Evolutionary conservation across 2,329 filamentous ascomycete genomes (phyloP).

Genomic region (Xylariaceae sp.): DNA sequence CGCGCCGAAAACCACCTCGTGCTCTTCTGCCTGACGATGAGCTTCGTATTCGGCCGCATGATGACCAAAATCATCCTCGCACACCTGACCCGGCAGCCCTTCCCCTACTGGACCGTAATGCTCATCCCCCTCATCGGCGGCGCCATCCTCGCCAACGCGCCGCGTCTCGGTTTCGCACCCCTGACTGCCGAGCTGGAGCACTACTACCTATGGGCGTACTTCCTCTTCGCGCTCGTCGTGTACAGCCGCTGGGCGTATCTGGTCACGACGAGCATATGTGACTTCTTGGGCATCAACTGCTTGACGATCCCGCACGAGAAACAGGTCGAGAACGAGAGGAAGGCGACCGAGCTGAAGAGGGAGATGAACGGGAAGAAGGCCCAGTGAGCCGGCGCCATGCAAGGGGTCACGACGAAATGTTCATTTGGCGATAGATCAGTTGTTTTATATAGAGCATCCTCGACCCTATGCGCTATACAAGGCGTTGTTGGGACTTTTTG

Average conservation of each 20-base stretch:
- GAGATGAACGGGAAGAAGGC: constrained; percentile 31
- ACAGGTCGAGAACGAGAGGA: constrained; percentile 52
- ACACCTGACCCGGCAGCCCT: constrained; percentile 88
- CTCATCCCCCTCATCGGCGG: constrained; percentile 83
- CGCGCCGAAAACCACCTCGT: constrained; percentile 83
- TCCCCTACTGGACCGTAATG: constrained; percentile 95
- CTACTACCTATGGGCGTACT: constrained; percentile 80
- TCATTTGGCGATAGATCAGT: not conserved
- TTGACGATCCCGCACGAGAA: constrained; percentile 74
- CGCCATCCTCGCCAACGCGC: constrained; percentile 78
- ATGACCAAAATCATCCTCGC: constrained; percentile 99
- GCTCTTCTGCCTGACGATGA: constrained; percentile 88
- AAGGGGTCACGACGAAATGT: too few species aligned
- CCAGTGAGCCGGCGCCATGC: constrained; percentile 14
- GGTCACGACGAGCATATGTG: constrained; percentile 87
- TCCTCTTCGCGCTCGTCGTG: constrained; percentile 76
- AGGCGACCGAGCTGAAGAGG: constrained; percentile 25
- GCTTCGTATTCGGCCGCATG: constrained; percentile 97
- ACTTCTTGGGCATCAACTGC: constrained; percentile 90
- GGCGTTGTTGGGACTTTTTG: too few species aligned
- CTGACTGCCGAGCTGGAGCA: constrained; percentile 68
- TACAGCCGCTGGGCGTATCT: constrained; percentile 93
- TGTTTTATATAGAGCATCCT: not conserved
- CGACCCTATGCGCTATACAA: too few species aligned
- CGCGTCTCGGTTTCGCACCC: constrained; percentile 67